Evolutionary conservation across 257 asterid species (phyloP), one percentile per base, ranked within the genome.

Genomic region (Penstemon eatonii): DNA sequence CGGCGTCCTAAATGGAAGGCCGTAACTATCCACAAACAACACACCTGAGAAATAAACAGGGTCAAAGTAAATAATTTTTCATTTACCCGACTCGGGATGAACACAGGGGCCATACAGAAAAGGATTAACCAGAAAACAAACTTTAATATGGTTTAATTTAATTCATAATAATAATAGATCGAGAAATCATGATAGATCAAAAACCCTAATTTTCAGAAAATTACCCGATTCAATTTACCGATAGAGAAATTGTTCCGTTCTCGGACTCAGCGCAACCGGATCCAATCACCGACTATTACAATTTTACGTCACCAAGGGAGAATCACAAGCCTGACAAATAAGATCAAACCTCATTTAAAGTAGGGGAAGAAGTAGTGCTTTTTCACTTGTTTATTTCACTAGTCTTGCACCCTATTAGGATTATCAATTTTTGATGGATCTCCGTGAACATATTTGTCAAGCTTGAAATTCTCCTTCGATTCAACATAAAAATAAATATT

Each of bases 1-100:
- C 81, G 76, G 56, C 76, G 81, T 43, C 99, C 99, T 69, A 87
- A 78, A 74, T 80, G 84, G 71, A 80, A 90, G 6, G 95, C 95
- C 7, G 88, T 82, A 52, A 74, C 74, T 60, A 89, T 78, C 99
- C 99, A 93, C 64, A 81, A 33, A 8, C 81, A 52, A 75, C 96
- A 88, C 36, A 84, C 94, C 98, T 88, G 85, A 72, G 39, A 62
- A 25, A 25, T 25, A 7, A 72, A 67, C 18, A 66, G 6, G 50
- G 9, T 51, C 39, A 59, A 13, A 46, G 8, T 18, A 41, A 56
- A 64, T 43, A 5, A 42, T 5, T 42, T 49, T 12, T 52, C 38
- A 52, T 40, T 43, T 63, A 44, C n/a, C 63, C 25, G 43, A 42
- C 43, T 47, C 45, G 8, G 9, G 25, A 43, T 50, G 36, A 33